Evolutionary conservation across 108 stramenopile species (phyloP), one percentile per base, ranked within the genome.

Genomic region (Pinguiococcus pyrenoidosus): DNA sequence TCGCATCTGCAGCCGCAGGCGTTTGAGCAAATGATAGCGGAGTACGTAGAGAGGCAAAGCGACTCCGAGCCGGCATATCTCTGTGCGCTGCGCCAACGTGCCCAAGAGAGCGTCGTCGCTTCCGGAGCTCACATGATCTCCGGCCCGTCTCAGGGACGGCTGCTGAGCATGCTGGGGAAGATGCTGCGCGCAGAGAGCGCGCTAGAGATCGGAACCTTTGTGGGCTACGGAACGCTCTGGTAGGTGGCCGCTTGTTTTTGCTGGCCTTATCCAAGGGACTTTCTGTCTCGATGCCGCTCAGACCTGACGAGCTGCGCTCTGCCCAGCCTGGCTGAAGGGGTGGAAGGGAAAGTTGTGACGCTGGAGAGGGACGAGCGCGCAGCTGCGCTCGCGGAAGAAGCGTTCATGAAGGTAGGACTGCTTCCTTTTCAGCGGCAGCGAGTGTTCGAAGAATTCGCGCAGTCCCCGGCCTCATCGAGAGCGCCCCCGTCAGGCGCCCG

Each of bases 131-230:
- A 87, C 51, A 92, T 92, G 90, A 52, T 84, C 7, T 82, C 81
- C 4, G 83, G 81, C 12, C 69, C 64, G 14, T 48, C 59, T 3
- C 90, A 92, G 64, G 90, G 90, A 14, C 56, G 69, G 14, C 60
- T 85, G 26, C 62, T 92, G 29, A 65, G 64, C n/a, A 72, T 72
- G 24, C 56, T 88, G 40, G 73, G 85, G 27, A 66, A 75, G 6
- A 72, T 83, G 74, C 58, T 77, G 29, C 49, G 84, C 29, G 72
- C 80, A 30, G 80, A 79, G 6, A 64, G 83, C 0, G 64, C 84
- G 33, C 65, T 92, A 25, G 91, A 92, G 59, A 50, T 92, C 30
- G 91, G 91, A 5, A 87, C 83, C 1, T 92, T 92, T 46, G 82
- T 79, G 38, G 91, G 91, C 18, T 92, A 92, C 62, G 80, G 83